Percentiles rank a stretch among this genome's conserved stretches.
Conservation (phyloP, 371 early-diverging fungal species). For the Entomophthora muscae region DNA sequence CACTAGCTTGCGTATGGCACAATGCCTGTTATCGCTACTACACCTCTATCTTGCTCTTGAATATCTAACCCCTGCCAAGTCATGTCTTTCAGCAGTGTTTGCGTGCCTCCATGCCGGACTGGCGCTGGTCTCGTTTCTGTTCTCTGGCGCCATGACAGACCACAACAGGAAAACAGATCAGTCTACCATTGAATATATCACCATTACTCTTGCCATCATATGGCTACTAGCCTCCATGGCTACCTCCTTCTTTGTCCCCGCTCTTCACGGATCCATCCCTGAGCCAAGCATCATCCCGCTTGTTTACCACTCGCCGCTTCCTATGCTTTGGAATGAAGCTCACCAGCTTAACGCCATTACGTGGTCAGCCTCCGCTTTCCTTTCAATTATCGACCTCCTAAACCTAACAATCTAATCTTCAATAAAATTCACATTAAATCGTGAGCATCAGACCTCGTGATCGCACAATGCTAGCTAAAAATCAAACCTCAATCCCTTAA, state of each 20-base stretch:
- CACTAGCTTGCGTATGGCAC: background rate
- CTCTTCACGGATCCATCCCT: background rate
- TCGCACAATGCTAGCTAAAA: no score
- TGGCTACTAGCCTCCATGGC: background rate
- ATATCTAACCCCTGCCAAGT: background rate
- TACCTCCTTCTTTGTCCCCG: background rate
- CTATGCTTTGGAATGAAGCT: background rate
- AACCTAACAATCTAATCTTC: background rate
- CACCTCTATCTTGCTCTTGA: background rate
- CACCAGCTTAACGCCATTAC: background rate
- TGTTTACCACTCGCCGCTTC: background rate
- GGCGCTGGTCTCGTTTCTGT: background rate
- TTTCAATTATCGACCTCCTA: background rate
- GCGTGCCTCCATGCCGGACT: background rate
- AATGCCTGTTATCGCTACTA: background rate
- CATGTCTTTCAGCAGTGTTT: background rate
- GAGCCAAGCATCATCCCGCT: no score
- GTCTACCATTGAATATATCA: background rate
- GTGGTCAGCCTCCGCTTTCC: background rate
- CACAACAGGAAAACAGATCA: background rate
- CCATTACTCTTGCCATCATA: background rate
- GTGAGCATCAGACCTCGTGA: no score
- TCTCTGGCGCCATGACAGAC: background rate
- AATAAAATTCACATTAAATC: no score
- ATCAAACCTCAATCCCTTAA: no score